Evolutionary conservation across 176 grass and related monocot genomes (phyloP), one percentile per base, ranked within the genome.

Genomic region (Phyllostachys edulis): DNA sequence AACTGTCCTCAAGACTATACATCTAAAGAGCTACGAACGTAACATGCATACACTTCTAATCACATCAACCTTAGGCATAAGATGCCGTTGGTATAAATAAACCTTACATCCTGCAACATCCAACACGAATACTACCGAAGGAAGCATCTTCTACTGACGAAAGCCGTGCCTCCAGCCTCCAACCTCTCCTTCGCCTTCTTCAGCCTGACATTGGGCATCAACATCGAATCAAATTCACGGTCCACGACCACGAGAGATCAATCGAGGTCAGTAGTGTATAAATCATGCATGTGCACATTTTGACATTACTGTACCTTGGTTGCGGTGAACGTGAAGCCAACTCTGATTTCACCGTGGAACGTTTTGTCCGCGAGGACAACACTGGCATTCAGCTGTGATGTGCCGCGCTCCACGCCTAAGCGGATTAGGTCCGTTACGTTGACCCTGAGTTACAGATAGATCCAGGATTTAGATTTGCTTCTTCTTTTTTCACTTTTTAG

Each of bases 291-390:
- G 3, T 20, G 24, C 23, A 0, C 12, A 65, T 47, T 67, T 82
- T 2, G 32, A 34, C 32, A 34, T 34, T 34, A 34, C 15, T 17
- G 0, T 86, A 92, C 92, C 87, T 94, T 82, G 5, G 83, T 29
- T 1, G 87, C 82, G 9, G 81, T 92, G 73, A 98, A 98, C 34
- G 79, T 95, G 67, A 95, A 7, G 56, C 79, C 82, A 32, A 90
- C 75, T 73, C 39, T 94, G 84, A 98, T 90, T 84, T 95, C 95
- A 44, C 95, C 95, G 49, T 66, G 87, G 67, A 88, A 95, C 2
- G 81, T 81, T 39, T 84, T 73, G 81, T 95, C 89, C 0, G 85
- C 80, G 36, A 90, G 87, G 54, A 98, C 85, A 1, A 98, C 91
- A 13, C 64, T 95, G 85, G 80, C 79, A 16, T 61, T 84, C 73